A percentile compares a stretch with the other conserved stretches of the same genome.
phyloP scores from a whole-genome alignment of 805 yeast genomes.

The Saitoella complicata region DNA sequence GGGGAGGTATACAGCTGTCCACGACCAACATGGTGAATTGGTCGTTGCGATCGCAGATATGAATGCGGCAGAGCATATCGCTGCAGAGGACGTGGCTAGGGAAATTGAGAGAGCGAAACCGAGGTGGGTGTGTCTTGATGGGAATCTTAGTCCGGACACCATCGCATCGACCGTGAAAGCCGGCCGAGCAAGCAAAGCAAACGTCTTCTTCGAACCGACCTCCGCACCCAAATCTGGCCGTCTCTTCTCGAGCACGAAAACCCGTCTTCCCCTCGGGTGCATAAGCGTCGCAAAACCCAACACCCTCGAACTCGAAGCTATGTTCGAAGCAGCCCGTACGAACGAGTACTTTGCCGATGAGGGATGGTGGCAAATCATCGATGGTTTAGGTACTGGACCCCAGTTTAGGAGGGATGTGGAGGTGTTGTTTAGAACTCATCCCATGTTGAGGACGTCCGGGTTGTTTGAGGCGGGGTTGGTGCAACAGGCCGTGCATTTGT shows the following conservation, averaged over 20 bases:
- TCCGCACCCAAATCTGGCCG: slow-evolving; percentile 42
- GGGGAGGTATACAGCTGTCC: slow-evolving; percentile 61
- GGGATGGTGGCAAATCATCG: slow-evolving; percentile 64
- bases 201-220: slow-evolving; percentile 59
- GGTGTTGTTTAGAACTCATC: slow-evolving; percentile 5
- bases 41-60: slow-evolving; percentile 73
- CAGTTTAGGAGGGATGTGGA: slow-evolving; percentile 31
- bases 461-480: slow-evolving; percentile 26
- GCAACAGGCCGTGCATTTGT: slow-evolving; percentile 50
- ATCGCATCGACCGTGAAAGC: slow-evolving; percentile 25
- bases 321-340: slow-evolving; percentile 33
- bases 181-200: slow-evolving; percentile 15
- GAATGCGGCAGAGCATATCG: slow-evolving; percentile 40
- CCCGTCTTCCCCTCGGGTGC: slow-evolving; percentile 27
- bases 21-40: slow-evolving; percentile 43
- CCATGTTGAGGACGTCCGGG: slow-evolving; percentile 9
- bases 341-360: slow-evolving; percentile 13
- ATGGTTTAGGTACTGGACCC: slow-evolving; percentile 35
- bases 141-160: slow-evolving; percentile 39
- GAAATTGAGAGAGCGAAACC: slow-evolving; percentile 24
- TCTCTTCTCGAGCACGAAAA: too few relatives aligned
- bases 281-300: slow-evolving; percentile 52
- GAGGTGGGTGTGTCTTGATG: slow-evolving; percentile 41
- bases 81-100: slow-evolving; percentile 26
- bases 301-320: slow-evolving; percentile 37